Base-by-base conservation (phyloP, 208 protist species). In the Leishmania tarentolae region DNA sequence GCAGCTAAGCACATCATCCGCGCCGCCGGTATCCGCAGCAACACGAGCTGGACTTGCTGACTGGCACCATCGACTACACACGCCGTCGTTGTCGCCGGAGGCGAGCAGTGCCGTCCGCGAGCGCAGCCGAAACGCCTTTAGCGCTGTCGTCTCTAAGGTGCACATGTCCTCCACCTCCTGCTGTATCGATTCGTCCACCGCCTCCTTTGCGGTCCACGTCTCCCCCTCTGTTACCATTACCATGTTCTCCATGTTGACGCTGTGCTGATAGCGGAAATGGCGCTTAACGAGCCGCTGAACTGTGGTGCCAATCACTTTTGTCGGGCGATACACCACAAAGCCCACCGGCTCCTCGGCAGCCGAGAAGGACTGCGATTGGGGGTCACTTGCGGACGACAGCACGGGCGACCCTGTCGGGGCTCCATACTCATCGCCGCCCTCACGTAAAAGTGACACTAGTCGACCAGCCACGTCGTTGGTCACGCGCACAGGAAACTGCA, bases 171-270 rank as follows among this genome's bases (percentile, higher is more conserved):
- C 90, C 47, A 96, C 83, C 82, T 90, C 86, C 40, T 79, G 69
- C 81, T 97, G 94, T 77, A 95, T 94, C 8, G 85, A 52, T 7
- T 75, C 66, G 71, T 92, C 87, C 59, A 96, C 83, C 24, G 72
- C 78, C 53, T 89, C 88, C 44, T 91, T 87, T 17, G 90, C 82
- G 31, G 76, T 52, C 94, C 94, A 97, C 57, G 84, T 90, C 81
- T 97, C 94, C 19, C 77, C 86, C 69, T 94, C 91, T 59, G 93
- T 75, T 52, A 94, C 87, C 72, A 95, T 85, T 11, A 76, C 84
- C 40, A 97, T 69, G 53, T 92, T 94, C 77, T 94, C 94, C 63
- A 88, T 84, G 76, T 88, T 86, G 56, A 80, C 61, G 31, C 50
- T 78, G 83, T 97, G 92, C 59, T 91, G 86, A 1, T 76, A 52